These are phyloP conservation scores for Periconia sp. DNA, from an alignment of 2,329 filamentous ascomycete genomes.

Conservation along the genomic window DNA sequence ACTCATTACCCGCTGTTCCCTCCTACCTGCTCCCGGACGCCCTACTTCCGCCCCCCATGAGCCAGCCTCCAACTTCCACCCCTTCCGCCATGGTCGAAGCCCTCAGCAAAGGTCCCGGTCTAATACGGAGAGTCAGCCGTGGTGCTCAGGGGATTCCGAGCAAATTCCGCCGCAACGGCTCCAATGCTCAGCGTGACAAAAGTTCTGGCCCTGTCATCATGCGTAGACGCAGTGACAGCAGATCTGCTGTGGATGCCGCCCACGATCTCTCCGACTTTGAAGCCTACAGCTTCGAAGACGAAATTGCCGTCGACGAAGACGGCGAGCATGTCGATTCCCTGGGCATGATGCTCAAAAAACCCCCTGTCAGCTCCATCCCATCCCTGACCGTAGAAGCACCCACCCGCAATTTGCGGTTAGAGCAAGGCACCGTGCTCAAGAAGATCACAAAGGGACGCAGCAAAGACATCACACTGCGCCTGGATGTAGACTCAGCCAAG, in stretches of 20 bases:
- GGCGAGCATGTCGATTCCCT: constrained; percentile 44
- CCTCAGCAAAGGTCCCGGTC: constrained; percentile 60
- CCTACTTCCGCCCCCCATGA: constrained; percentile 58
- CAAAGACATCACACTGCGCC: constrained; percentile 71
- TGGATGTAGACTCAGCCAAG: constrained; percentile 82
- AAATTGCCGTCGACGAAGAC: constrained; percentile 50
- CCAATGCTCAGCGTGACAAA: constrained; percentile 73
- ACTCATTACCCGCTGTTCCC: constrained; percentile 46
- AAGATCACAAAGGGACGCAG: constrained; percentile 82
- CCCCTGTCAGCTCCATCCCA: constrained; percentile 40
- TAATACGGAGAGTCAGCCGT: constrained; percentile 85
- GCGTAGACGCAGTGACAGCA: constrained; percentile 86
- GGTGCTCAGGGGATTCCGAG: constrained; percentile 71
- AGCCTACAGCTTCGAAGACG: constrained; percentile 58
- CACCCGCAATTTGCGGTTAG: constrained; percentile 73
- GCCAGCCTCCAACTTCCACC: constrained; percentile 42
- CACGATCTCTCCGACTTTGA: constrained; percentile 53
- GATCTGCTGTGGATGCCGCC: constrained; percentile 60
- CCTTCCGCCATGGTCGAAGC: constrained; percentile 66
- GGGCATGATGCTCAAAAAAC: constrained; percentile 40
- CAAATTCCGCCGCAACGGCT: constrained; percentile 75
- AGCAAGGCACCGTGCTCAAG: constrained; percentile 74
- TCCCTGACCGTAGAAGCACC: constrained; percentile 60
- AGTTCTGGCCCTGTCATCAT: constrained; percentile 89
- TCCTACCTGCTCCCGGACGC: constrained; percentile 74